Conservation (phyloP, 2,329 filamentous ascomycete species). For the Aureobasidium sp. region DNA sequence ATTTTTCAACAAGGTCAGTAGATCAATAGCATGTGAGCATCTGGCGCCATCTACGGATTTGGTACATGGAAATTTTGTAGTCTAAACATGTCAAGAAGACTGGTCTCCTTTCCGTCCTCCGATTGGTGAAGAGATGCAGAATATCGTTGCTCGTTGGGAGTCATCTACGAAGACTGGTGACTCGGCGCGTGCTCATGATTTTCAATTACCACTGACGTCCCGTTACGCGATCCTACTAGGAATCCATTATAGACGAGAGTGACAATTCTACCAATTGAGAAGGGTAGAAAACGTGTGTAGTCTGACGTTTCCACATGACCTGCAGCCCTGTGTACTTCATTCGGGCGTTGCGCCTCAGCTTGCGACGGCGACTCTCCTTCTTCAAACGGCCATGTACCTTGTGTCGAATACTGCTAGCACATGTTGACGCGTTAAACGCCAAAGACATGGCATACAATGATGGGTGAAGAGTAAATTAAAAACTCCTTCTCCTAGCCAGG, state of each 20-base stretch:
- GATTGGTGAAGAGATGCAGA: background rate
- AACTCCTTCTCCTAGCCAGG: background rate
- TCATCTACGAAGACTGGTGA: background rate
- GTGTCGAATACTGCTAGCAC: background rate
- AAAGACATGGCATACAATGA: background rate
- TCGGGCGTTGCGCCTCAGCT: background rate
- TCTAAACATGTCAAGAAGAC: too few relatives aligned
- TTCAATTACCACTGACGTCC: background rate
- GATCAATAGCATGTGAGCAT: background rate
- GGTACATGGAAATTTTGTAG: too few relatives aligned
- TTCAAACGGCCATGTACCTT: background rate
- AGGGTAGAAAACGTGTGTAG: background rate
- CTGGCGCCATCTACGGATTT: background rate
- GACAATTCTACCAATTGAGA: background rate
- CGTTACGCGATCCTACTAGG: too few relatives aligned
- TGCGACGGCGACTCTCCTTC: constrained; percentile 4
- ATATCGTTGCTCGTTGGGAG: background rate
- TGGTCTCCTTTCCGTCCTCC: too few relatives aligned
- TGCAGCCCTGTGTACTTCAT: background rate
- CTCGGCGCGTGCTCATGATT: background rate
- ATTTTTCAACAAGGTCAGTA: background rate
- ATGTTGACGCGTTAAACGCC: background rate
- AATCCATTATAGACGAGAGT: too few relatives aligned
- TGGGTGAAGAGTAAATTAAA: constrained; percentile 7
- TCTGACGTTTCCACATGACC: constrained; percentile 12